Conservation (phyloP, 129 eudicot genomes). For the Smallanthus sonchifolius region DNA sequence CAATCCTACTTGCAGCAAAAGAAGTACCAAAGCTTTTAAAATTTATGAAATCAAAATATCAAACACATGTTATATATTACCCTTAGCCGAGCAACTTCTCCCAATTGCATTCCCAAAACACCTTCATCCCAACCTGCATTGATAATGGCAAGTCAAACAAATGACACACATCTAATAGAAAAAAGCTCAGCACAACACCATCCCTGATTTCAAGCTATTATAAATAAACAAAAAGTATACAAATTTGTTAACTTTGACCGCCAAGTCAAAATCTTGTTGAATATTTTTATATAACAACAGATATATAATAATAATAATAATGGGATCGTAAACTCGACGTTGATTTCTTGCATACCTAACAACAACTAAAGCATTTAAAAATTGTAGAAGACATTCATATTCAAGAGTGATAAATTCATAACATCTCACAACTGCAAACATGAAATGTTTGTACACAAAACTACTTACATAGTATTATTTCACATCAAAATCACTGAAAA, state of each 20-base stretch:
- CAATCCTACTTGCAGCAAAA: no score
- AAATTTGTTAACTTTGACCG: neutral
- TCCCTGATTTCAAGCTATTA: neutral
- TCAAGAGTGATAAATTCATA: neutral
- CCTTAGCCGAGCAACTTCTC: constrained; percentile 87
- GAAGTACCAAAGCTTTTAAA: neutral
- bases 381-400: neutral
- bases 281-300: neutral
- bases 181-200: neutral
- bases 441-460: neutral
- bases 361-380: neutral
- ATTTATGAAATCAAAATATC: neutral
- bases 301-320: neutral
- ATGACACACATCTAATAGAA: neutral
- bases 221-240: neutral
- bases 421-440: neutral
- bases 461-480: neutral
- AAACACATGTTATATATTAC: constrained; percentile 25
- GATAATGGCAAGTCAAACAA: neutral
- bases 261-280: neutral
- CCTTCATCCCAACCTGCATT: constrained; percentile 98
- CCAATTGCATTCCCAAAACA: constrained; percentile 93
- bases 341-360: neutral
- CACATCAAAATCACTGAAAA: neutral
- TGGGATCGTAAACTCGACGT: neutral